Percentiles rank a stretch among this genome's conserved stretches.
Evolutionary conservation across 2,329 filamentous ascomycete genomes (phyloP).

Genomic region (Whalleya microplaca): DNA sequence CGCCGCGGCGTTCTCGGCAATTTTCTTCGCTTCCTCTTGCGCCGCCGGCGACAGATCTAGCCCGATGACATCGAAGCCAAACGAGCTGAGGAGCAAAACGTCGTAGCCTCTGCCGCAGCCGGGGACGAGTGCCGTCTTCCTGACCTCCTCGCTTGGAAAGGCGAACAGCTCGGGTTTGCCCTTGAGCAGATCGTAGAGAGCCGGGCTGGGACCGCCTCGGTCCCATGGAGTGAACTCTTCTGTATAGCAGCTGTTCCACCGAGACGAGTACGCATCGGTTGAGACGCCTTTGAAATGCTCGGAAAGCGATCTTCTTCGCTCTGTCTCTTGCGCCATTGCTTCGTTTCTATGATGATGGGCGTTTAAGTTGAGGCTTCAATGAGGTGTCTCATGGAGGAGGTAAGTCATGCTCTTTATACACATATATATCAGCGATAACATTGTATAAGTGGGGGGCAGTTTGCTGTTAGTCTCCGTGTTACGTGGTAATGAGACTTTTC

Average conservation of each 20-base stretch:
- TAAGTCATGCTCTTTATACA: no score
- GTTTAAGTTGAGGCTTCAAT: no score
- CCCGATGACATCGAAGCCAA: conserved; percentile 78
- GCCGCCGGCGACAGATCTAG: conserved; percentile 66
- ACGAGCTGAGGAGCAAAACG: conserved; percentile 72
- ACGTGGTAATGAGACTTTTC: no score
- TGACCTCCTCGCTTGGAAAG: conserved; percentile 5
- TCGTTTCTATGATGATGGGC: no score
- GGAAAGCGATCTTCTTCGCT: conserved; percentile 23
- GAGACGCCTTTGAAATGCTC: conserved; percentile 40
- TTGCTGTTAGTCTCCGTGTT: background rate
- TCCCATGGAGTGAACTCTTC: conserved; percentile 58
- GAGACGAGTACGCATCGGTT: conserved; percentile 40
- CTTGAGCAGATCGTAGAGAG: conserved; percentile 56
- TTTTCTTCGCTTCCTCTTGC: conserved; percentile 50
- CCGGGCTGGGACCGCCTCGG: conserved; percentile 55
- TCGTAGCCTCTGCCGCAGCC: conserved; percentile 86
- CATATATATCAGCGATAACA: no score
- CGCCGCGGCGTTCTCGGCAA: conserved; percentile 44
- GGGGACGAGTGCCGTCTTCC: conserved; percentile 70
- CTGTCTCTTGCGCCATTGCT: background rate
- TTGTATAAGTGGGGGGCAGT: no score
- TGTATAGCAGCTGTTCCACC: conserved; percentile 55
- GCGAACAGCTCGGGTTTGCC: conserved; percentile 49
- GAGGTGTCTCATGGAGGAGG: no score